phyloP scores from a whole-genome alignment of 257 asterid genomes.

The Plantago elongata region DNA sequence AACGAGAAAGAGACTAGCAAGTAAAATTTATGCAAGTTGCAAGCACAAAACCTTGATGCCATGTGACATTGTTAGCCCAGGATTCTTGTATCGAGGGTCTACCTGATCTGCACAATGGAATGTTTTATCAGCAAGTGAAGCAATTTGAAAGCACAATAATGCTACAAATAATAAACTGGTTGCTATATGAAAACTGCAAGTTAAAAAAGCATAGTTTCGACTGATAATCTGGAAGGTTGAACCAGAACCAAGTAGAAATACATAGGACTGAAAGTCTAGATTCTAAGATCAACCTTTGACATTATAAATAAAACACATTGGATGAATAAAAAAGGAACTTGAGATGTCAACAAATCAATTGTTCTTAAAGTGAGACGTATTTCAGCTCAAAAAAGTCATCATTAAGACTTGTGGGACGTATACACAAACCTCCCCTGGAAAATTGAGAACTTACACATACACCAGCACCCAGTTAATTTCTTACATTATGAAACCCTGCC shows the following conservation, averaged over 20 bases:
- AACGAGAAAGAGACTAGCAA: conserved; percentile 15
- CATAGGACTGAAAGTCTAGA: neutral
- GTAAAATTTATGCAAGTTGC: conserved; percentile 11
- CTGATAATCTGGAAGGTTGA: neutral
- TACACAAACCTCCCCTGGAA: no score
- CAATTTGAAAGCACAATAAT: neutral
- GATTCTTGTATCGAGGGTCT: conserved; percentile 67
- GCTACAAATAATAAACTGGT: neutral
- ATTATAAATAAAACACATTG: neutral
- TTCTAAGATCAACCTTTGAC: neutral
- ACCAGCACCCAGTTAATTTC: no score
- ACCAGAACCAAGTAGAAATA: neutral
- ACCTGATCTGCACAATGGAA: conserved; percentile 64
- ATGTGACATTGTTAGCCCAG: conserved; percentile 68
- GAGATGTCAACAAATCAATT: neutral
- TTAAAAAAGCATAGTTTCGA: neutral
- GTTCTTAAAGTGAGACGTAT: neutral
- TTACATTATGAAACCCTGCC: no score
- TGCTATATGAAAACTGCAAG: neutral
- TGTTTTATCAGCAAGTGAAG: neutral
- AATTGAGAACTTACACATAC: no score
- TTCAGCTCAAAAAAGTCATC: neutral
- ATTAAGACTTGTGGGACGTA: no score
- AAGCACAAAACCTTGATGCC: conserved; percentile 80
- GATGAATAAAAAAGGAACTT: neutral